A percentile compares a stretch with the other conserved stretches of the same genome.
Conservation (phyloP, 2,329 filamentous ascomycete genomes). For the Grosmannia huntii region DNA sequence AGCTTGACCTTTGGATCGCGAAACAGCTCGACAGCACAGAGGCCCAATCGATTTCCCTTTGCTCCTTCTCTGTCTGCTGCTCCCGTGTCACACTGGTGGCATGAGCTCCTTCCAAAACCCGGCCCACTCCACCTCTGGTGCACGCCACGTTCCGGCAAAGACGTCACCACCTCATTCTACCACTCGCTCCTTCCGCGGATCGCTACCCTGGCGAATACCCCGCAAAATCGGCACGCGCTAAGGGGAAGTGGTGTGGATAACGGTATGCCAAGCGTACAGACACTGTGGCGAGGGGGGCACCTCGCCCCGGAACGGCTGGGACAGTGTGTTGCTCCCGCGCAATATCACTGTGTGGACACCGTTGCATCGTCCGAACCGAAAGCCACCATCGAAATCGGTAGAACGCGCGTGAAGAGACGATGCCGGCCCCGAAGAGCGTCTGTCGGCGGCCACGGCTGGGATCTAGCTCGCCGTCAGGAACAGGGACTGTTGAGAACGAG, state of each 20-base stretch:
- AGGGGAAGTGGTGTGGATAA: neutral
- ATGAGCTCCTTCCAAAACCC: neutral
- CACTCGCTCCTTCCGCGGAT: neutral
- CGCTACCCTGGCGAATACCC: constrained; percentile 6
- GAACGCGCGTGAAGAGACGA: neutral
- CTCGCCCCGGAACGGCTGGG: neutral
- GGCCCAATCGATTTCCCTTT: neutral
- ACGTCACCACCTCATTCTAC: neutral
- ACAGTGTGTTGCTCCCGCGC: neutral
- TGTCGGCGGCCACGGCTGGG: neutral
- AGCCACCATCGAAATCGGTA: neutral
- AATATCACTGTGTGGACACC: neutral
- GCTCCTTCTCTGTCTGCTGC: neutral
- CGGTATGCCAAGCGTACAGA: neutral
- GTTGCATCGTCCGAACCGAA: neutral
- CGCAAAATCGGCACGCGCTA: constrained; percentile 6
- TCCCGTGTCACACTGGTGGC: neutral
- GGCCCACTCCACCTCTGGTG: neutral
- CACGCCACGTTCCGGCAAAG: neutral
- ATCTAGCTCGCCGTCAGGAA: neutral
- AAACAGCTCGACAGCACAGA: too few relatives aligned
- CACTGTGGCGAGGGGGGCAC: neutral
- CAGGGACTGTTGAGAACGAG: neutral
- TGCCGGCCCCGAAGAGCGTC: too few relatives aligned
- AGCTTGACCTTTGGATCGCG: too few relatives aligned